Conservation (phyloP, 345 rosid species). For the Cardamine resedifolia region DNA sequence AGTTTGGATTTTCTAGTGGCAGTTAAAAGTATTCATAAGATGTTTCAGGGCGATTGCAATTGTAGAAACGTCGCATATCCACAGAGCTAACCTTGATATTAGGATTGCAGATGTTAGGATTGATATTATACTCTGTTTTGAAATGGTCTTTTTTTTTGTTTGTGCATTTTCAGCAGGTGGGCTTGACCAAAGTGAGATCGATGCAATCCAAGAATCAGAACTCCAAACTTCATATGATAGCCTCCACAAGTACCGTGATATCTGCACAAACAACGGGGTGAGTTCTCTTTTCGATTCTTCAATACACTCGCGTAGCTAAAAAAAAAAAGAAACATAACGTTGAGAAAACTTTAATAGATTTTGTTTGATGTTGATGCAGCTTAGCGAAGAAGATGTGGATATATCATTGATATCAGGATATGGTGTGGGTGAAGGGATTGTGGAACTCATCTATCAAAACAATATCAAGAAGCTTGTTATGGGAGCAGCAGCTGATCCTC, state of each 20-base stretch:
- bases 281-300: background rate
- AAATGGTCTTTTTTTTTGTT: constrained; percentile 2
- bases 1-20: background rate
- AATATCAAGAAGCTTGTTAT: constrained; percentile 70
- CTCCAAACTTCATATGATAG: constrained; percentile 41
- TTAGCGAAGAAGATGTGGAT: constrained; percentile 51
- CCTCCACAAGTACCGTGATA: constrained; percentile 50
- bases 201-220: constrained; percentile 53
- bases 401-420: constrained; percentile 39
- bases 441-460: constrained; percentile 51
- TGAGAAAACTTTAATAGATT: background rate
- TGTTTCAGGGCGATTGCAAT: background rate
- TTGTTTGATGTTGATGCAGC: constrained; percentile 37
- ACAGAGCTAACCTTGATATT: background rate
- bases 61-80: background rate
- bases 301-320: background rate
- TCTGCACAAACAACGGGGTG: constrained; percentile 67
- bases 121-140: constrained; percentile 13
- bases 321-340: background rate
- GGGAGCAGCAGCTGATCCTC: constrained; percentile 86
- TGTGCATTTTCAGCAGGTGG: constrained; percentile 33
- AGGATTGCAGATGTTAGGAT: background rate
- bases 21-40: background rate
- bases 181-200: constrained; percentile 51
- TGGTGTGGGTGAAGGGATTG: constrained; percentile 61